Evolutionary conservation across 2,329 filamentous ascomycete genomes (phyloP).

Genomic region (Balansia obtecta): DNA sequence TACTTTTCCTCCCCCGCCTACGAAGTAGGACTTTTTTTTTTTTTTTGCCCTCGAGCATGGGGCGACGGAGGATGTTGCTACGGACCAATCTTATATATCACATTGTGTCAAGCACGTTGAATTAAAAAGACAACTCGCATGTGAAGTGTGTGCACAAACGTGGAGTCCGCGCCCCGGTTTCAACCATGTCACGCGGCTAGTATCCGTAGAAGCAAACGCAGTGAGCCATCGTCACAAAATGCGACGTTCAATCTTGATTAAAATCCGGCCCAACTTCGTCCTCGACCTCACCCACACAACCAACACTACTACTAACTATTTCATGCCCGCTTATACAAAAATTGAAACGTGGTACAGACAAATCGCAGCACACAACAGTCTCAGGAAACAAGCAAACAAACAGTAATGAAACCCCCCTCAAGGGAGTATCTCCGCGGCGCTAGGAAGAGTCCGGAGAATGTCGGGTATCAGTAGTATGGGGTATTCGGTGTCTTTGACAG

Average conservation of each 20-base stretch:
- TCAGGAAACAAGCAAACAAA: neutral
- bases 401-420: neutral
- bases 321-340: conserved; percentile 10
- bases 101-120: no score
- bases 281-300: neutral
- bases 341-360: conserved; percentile 8
- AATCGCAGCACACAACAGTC: neutral
- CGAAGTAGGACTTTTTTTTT: no score
- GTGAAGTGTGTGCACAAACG: neutral
- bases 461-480: neutral
- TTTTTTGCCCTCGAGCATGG: no score
- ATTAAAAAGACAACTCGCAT: no score
- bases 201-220: conserved; percentile 1
- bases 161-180: no score
- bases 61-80: no score
- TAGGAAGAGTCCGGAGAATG: neutral
- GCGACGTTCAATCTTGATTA: neutral
- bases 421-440: neutral
- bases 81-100: no score
- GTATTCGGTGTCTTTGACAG: neutral
- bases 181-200: conserved; percentile 5
- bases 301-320: neutral
- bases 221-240: neutral
- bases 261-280: neutral
- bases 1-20: no score